A percentile compares a stretch with the other conserved stretches of the same genome.
These are phyloP conservation scores for Fusarium pininemorale DNA, from an alignment of 2,329 filamentous ascomycete genomes.

Conservation along the genomic window DNA sequence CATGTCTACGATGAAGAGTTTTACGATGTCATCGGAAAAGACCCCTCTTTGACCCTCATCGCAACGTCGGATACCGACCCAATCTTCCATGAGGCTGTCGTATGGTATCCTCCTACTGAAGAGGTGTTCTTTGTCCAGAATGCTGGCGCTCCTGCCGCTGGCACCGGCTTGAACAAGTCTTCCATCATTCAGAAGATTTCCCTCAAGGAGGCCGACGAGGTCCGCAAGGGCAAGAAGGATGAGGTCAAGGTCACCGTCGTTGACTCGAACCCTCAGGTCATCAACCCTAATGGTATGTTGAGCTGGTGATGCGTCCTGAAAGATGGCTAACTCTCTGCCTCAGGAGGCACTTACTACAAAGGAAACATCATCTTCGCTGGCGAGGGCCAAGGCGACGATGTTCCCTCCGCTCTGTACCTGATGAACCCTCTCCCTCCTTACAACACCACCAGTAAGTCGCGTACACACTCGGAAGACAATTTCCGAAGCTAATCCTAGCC, in stretches of 20 bases:
- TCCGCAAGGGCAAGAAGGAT: slow-evolving; percentile 35
- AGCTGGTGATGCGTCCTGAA: accelerated
- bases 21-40: slow-evolving; percentile 56
- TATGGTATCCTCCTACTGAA: slow-evolving; percentile 59
- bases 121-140: slow-evolving; percentile 65
- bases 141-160: slow-evolving; percentile 56
- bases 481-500: background rate
- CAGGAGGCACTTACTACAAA: slow-evolving; percentile 60
- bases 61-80: slow-evolving; percentile 55
- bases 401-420: slow-evolving; percentile 35
- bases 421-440: slow-evolving; percentile 52
- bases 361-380: slow-evolving; percentile 59
- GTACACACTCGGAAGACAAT: accelerated
- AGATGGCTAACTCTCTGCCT: background rate
- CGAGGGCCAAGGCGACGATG: slow-evolving; percentile 58
- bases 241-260: slow-evolving; percentile 55
- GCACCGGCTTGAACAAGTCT: slow-evolving; percentile 61
- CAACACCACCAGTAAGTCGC: slow-evolving; percentile 56
- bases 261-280: slow-evolving; percentile 53
- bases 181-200: slow-evolving; percentile 61
- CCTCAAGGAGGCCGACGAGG: slow-evolving; percentile 51
- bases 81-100: slow-evolving; percentile 64
- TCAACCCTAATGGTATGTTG: slow-evolving; percentile 58
- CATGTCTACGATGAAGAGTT: slow-evolving; percentile 59
- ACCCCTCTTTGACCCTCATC: slow-evolving; percentile 61